A percentile compares a stretch with the other conserved stretches of the same genome.
phyloP scores from a whole-genome alignment of 2,329 filamentous ascomycete genomes.

The Botrytis cinerea region DNA sequence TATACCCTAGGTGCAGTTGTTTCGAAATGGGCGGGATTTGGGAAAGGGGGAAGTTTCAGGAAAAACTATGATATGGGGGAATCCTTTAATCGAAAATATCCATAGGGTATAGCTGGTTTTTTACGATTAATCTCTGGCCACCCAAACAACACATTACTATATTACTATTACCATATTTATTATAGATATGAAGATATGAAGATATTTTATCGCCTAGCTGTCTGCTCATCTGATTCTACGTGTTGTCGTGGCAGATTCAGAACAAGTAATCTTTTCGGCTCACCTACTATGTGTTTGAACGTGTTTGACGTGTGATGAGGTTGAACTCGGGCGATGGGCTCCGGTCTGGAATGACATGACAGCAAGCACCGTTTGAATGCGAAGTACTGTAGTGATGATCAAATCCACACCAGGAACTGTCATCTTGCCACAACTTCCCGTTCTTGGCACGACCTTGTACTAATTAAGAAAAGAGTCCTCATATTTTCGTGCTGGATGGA shows the following conservation, averaged over 20 bases:
- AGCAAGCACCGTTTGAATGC: neutral
- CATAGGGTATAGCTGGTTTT: constrained; percentile 1
- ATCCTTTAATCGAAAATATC: neutral
- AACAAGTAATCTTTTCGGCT: constrained; percentile 11
- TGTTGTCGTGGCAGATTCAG: constrained; percentile 19
- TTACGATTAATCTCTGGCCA: neutral
- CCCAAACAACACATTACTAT: constrained; percentile 10
- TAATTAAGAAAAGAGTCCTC: no score
- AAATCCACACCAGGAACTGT: neutral
- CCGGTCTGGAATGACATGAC: constrained; percentile 5
- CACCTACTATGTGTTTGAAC: neutral
- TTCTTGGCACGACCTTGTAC: neutral
- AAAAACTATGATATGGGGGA: neutral
- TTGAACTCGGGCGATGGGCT: constrained; percentile 6
- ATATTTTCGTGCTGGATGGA: neutral
- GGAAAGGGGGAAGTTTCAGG: neutral
- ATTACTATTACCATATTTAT: constrained; percentile 14
- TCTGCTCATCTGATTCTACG: constrained; percentile 13
- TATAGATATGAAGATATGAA: neutral
- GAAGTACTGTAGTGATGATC: neutral
- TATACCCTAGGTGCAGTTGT: constrained; percentile 22
- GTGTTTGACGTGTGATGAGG: constrained; percentile 18
- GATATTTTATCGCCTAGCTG: neutral
- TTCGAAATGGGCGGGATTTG: constrained; percentile 5
- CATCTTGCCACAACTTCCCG: neutral